Evolutionary conservation across 768 basidiomycete genomes (phyloP).

Genomic region (Austroboletus festivus): DNA sequence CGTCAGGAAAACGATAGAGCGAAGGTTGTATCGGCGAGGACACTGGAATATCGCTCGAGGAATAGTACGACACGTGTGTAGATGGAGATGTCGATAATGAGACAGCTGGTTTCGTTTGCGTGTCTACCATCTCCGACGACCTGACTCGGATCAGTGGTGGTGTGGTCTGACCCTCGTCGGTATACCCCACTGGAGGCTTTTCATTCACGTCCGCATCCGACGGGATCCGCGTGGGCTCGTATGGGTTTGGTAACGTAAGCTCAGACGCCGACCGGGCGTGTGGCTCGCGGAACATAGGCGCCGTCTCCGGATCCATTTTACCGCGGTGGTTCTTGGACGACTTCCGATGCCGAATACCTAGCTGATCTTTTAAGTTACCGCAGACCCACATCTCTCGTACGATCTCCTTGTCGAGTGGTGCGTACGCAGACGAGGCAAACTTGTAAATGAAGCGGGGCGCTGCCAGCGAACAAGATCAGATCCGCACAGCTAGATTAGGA

Average conservation of each 20-base stretch:
- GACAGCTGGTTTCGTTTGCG: conserved; percentile 26
- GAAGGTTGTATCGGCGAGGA: conserved; percentile 59
- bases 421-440: conserved; percentile 65
- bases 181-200: conserved; percentile 4
- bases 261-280: conserved; percentile 69
- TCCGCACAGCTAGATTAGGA: conserved; percentile 10
- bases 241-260: conserved; percentile 39
- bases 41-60: conserved; percentile 45
- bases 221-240: conserved; percentile 46
- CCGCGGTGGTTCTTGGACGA: conserved; percentile 41
- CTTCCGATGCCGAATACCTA: conserved; percentile 69
- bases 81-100: conserved; percentile 40
- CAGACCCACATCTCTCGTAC: conserved; percentile 89
- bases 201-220: conserved; percentile 16
- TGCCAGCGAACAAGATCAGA: conserved; percentile 33
- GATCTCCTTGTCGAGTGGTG: conserved; percentile 84
- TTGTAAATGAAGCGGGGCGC: conserved; percentile 83
- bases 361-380: conserved; percentile 77
- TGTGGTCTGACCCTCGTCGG: background rate
- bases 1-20: conserved; percentile 43
- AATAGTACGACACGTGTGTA: conserved; percentile 58
- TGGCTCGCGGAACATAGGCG: conserved; percentile 68
- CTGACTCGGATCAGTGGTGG: conserved; percentile 12
- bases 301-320: conserved; percentile 49
- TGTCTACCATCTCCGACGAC: conserved; percentile 7